Evolutionary conservation across 2,329 filamentous ascomycete species (phyloP).

Genomic region (Fusarium chaquense): DNA sequence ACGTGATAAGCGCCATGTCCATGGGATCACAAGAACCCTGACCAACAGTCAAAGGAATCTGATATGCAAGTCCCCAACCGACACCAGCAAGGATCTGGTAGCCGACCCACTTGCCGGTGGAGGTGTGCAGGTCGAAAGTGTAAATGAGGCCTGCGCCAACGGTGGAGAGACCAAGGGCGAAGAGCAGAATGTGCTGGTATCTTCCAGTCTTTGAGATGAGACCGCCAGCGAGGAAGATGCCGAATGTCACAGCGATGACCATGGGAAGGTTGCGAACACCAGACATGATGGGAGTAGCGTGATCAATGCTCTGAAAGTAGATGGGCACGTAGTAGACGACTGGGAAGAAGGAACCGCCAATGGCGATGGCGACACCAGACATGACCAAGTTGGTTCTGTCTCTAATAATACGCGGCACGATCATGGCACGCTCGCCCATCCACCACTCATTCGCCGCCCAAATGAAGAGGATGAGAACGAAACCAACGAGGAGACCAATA

Average conservation of each 20-base stretch:
- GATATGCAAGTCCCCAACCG: constrained; percentile 57
- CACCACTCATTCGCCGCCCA: constrained; percentile 55
- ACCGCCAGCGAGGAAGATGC: constrained; percentile 53
- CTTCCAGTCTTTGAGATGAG: constrained; percentile 53
- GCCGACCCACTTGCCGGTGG: constrained; percentile 60
- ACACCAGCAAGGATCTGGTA: constrained; percentile 63
- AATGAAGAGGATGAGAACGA: constrained; percentile 46
- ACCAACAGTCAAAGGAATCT: constrained; percentile 53
- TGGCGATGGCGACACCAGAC: constrained; percentile 54
- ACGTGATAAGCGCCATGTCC: constrained; percentile 11
- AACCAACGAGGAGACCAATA: constrained; percentile 56
- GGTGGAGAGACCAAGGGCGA: constrained; percentile 55
- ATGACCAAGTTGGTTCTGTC: constrained; percentile 53
- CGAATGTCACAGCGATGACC: constrained; percentile 56
- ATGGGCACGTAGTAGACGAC: constrained; percentile 60
- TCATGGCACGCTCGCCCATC: constrained; percentile 58
- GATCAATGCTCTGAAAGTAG: constrained; percentile 57
- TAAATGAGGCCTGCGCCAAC: constrained; percentile 58
- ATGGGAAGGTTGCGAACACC: constrained; percentile 58
- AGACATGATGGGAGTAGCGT: constrained; percentile 52
- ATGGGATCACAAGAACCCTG: constrained; percentile 9
- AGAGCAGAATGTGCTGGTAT: constrained; percentile 59
- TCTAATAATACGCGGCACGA: constrained; percentile 53
- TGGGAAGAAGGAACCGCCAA: constrained; percentile 56
- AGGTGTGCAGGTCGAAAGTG: constrained; percentile 51